Base-by-base conservation (phyloP, 1,139 yeast species). In the Taphrina populina region DNA sequence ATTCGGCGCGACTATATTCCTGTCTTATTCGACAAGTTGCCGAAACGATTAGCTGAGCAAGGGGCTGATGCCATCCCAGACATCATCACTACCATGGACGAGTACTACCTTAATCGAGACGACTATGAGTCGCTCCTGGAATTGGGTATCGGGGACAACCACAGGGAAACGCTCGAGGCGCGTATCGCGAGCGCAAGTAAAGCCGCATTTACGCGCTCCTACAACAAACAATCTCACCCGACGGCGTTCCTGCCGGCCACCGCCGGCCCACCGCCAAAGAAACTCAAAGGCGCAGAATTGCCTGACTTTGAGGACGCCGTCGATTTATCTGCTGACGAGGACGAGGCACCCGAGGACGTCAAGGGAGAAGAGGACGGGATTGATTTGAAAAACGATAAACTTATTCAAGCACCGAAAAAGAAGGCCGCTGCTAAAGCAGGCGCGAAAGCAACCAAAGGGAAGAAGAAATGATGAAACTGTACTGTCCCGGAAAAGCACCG, bases 51-150 rank as follows among this genome's bases (percentile, higher is more conserved):
- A 21, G 55, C 78, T 4, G 60, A 68, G 1, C 64, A 75, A 0
- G 84, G 82, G 0, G 76, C 75, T 4, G 87, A 75, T 1, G 95
- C 90, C 1, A 78, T 92, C 26, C 74, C 74, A 0, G 77, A 76
- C 2, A 82, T 86, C 2, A 82, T 92, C 45, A 74, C 74, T 11
- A 64, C 80, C 1, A 78, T 92, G 86, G 98, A 92, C 69, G 75
- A 80, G 33, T 92, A 94, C 68, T 92, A 79, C 66, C 69, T 94
- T 41, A 85, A 95, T 8, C 84, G 81, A 65, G 96, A 90, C 59
- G 97, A 92, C 69, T 92, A 95, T 88, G 97, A 90, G 65, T 78
- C 77, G 27, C 73, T 94, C 17, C 73, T 87, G 76, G 96, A 88
- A 61, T 79, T 88, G 61, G 83, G 88, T 20, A 82, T 88, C 13